A percentile compares a stretch with the other conserved stretches of the same genome.
Evolutionary conservation across 2,329 filamentous ascomycete genomes (phyloP).

Genomic region (Trichoderma polysporum): DNA sequence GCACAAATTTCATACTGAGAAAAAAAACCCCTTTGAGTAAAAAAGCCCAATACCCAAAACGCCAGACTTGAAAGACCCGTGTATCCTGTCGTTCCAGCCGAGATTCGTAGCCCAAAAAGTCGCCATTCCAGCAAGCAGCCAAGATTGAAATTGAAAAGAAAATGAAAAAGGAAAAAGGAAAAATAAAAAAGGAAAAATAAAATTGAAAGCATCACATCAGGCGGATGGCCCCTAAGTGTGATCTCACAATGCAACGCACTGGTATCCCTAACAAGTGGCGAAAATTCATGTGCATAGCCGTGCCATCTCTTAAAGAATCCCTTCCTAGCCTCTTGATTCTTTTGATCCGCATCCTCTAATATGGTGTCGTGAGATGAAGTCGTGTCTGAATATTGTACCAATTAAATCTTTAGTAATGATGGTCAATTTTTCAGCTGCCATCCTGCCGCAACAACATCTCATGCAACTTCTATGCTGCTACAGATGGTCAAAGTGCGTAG

Average conservation of each 20-base stretch:
- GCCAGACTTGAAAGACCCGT: slow-evolving; percentile 8
- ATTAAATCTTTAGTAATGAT: slow-evolving; percentile 18
- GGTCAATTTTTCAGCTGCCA: neutral
- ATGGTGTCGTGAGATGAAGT: slow-evolving; percentile 22
- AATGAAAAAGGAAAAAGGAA: neutral
- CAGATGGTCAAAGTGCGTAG: slow-evolving; percentile 2
- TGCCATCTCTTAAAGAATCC: slow-evolving; percentile 16
- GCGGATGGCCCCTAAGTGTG: neutral
- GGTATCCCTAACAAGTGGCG: slow-evolving; percentile 27
- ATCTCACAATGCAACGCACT: slow-evolving; percentile 25
- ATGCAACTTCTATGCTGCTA: slow-evolving; percentile 21
- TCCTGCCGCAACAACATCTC: slow-evolving; percentile 3
- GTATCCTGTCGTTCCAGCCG: slow-evolving; percentile 10
- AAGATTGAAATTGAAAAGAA: neutral
- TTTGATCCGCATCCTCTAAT: slow-evolving; percentile 25
- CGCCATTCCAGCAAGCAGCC: slow-evolving; percentile 2
- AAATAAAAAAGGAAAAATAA: neutral
- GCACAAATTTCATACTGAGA: neutral
- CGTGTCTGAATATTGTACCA: slow-evolving; percentile 8
- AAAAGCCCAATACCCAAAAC: neutral
- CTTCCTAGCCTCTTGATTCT: slow-evolving; percentile 21
- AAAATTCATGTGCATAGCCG: slow-evolving; percentile 33
- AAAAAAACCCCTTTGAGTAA: slow-evolving; percentile 2
- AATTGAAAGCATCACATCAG: neutral
- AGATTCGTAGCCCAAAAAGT: slow-evolving; percentile 6